A percentile compares a stretch with the other conserved stretches of the same genome.
Evolutionary conservation across 2,329 filamentous ascomycete species (phyloP).

Genomic region (Cordyceps militaris): DNA sequence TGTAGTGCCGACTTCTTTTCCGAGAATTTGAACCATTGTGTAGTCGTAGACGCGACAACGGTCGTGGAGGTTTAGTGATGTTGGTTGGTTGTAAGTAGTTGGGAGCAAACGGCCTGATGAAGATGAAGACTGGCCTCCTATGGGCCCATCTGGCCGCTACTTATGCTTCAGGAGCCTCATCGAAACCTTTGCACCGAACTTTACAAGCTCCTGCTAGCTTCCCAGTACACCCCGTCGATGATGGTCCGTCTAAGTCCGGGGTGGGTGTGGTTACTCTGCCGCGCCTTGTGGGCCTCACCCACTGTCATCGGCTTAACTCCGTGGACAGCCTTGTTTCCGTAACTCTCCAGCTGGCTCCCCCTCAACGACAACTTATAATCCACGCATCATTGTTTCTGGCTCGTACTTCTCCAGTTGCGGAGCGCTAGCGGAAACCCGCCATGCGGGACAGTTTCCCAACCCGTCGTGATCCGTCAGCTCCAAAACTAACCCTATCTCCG

Average conservation of each 20-base stretch:
- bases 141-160: not conserved
- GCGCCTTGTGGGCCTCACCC: not conserved
- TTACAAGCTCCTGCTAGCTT: not conserved
- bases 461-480: not conserved
- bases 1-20: slow-evolving; percentile 40
- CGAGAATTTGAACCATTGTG: slow-evolving; percentile 30
- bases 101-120: not conserved
- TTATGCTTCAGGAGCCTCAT: not conserved
- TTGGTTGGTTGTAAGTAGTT: not conserved
- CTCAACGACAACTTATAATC: not conserved
- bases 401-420: not conserved
- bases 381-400: too few relatives aligned
- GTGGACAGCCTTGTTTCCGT: not conserved
- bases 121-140: not conserved
- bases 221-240: not conserved
- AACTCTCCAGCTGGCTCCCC: too few relatives aligned
- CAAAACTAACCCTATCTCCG: not conserved
- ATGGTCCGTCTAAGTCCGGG: not conserved
- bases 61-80: not conserved
- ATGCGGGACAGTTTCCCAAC: not conserved
- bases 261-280: not conserved
- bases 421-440: not conserved
- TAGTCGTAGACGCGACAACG: not conserved
- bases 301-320: not conserved
- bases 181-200: not conserved